Evolutionary conservation across 495 filamentous ascomycete genomes (phyloP).

Genomic region (Penicillium verhagenii): DNA sequence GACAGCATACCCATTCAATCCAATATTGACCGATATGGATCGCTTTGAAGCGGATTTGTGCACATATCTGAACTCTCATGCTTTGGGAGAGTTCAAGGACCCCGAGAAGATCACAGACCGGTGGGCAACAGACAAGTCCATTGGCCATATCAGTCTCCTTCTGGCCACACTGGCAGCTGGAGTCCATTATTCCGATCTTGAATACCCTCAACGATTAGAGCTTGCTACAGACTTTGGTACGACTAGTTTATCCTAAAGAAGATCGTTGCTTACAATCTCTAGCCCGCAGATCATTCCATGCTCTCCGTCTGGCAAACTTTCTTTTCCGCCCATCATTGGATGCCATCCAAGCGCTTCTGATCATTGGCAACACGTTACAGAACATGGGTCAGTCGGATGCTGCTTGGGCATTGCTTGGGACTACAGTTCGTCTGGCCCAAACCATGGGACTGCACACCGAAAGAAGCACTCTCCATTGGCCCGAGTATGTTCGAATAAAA

Average conservation of each 20-base stretch:
- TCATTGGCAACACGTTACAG: conserved; percentile 47
- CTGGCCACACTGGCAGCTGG: conserved; percentile 52
- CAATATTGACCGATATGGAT: conserved; percentile 48
- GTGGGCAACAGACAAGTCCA: conserved; percentile 33
- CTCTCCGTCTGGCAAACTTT: conserved; percentile 46
- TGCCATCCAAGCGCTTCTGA: conserved; percentile 42
- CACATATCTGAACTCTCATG: conserved; percentile 42
- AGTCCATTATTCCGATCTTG: conserved; percentile 49
- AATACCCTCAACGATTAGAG: conserved; percentile 28
- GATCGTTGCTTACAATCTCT: neutral
- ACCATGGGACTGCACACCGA: conserved; percentile 43
- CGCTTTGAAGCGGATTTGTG: conserved; percentile 47
- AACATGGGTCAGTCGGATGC: conserved; percentile 51
- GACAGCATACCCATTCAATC: conserved; percentile 51
- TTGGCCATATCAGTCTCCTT: conserved; percentile 40
- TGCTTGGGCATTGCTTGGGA: conserved; percentile 46
- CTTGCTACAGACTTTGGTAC: conserved; percentile 34
- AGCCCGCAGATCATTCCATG: conserved; percentile 38
- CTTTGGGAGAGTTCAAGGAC: conserved; percentile 26
- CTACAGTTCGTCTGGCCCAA: conserved; percentile 46
- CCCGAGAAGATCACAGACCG: conserved; percentile 20
- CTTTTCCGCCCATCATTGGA: conserved; percentile 45
- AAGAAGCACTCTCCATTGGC: conserved; percentile 23
- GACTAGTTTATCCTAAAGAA: neutral
- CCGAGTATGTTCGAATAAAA: conserved; percentile 25